Base-by-base conservation (phyloP, 495 filamentous ascomycete species). In the Bacidia gigantensis region DNA sequence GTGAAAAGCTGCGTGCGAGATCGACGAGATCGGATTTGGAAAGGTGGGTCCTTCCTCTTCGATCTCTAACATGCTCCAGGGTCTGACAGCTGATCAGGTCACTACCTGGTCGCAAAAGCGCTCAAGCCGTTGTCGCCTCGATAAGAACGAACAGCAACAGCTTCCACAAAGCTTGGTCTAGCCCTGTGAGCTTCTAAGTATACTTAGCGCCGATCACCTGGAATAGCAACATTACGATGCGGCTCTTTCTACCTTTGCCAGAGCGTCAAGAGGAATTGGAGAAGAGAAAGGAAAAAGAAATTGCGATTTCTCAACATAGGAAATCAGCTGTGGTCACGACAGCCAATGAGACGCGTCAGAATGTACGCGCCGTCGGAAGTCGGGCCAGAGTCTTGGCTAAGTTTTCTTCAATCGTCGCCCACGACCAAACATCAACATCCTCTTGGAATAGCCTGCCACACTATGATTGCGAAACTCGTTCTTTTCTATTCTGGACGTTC, bases 401-500 rank as follows among this genome's bases (percentile, higher is more conserved):
- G 1, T 50, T 48, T 42, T n/a, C 40, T 20, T 44, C 26, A 48
- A 56, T 48, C 44, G 43, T 26, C 50, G 45, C 43, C 39, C 55
- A 26, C n/a, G 17, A 24, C 50, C 25, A 49, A 53, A 49, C 35
- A 35, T 53, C 50, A 42, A 53, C 23, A 43, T 26, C 44, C 44
- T 14, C 3, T 48, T 20, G 9, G 20, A 17, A 17, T 9, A 9
- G 9, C 17, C 41, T 44, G 41, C 20, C 20, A 44, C 41, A 44
- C 41, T 22, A n/a, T 35, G 5, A 44, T 17, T 44, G 41, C 41
- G 41, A 44, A 44, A 44, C 41, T 9, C 41, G 17, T 18, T 44
- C 41, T 44, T 44, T 44, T 7, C 41, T 44, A 44, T 44, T 44
- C 41, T 44, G 41, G 41, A 44, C 41, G 9, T 44, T 22, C 12